Base-by-base conservation (phyloP, 176 grass and related monocot species). In the Urochloa ruziziensis region DNA sequence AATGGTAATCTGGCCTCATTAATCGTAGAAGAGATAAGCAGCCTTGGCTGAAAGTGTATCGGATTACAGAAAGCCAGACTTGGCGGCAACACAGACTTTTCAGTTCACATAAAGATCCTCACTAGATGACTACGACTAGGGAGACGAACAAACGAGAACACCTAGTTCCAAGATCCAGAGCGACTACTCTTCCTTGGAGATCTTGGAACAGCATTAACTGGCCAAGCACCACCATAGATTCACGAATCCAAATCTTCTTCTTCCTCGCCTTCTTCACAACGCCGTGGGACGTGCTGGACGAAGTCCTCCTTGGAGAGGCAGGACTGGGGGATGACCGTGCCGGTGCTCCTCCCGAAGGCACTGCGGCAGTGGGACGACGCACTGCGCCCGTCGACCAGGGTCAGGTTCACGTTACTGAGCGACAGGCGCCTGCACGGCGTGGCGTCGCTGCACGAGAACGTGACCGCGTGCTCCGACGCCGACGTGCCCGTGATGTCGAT, bases 401-500 rank as follows among this genome's bases (percentile, higher is more conserved):
- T 89, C 62, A 85, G 43, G 71, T 85, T 89, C 70, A 85, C 83
- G 43, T 80, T 69, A 6, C 4, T 33, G 15, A 89, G 62, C 44
- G 44, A 62, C 33, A 82, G 83, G 42, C 2, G 54, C 16, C 5
- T 81, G 71, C 88, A 89, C 56, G 88, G 88, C 83, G 7, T 14
- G 33, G 28, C 28, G 54, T 89, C 83, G 78, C 88, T 89, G 88
- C 88, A 89, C 21, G 83, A 48, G 63, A 89, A 89, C 7, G 43
- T 85, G 10, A 89, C 27, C 11, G 77, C 88, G 34, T 1, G 77
- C 71, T 77, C 43, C 23, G 82, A 62, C 82, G 77, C 82, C 62
- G 88, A 89, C 34, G 82, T 89, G 19, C 88, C 88, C 37, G 32
- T 77, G 88, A 89, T 89, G 83, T 82, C 71, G 13, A 37, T 37